Base-by-base conservation (phyloP, 192 early-diverging fungal genomes). In the Pilobolus umbonatus region DNA sequence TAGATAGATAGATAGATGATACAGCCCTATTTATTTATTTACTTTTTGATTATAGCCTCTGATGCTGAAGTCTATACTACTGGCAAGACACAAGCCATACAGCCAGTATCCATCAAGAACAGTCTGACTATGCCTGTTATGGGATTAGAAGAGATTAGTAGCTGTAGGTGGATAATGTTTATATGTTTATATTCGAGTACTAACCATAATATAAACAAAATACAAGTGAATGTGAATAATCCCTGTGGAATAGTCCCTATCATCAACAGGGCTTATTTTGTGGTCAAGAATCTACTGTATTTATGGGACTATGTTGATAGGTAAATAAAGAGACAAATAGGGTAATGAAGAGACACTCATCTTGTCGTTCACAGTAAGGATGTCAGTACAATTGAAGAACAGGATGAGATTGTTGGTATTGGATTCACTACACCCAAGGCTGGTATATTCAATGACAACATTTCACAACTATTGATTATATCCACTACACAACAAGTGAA, bases 161-260 rank as follows among this genome's bases (percentile, higher is more conserved):
- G 19, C 19, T 42, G 39, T 42, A 42, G 19, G 39, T 8, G 39
- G 19, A 42, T 17, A 42, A 17, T 5, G 19, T 12, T 17, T 12
- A 42, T 42, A 17, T 17, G n/a, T n/a, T n/a, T n/a, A n/a, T n/a
- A n/a, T n/a, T n/a, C n/a, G n/a, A n/a, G n/a, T n/a, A n/a, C n/a
- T n/a, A n/a, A n/a, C n/a, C n/a, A 7, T 17, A 42, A 40, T 15
- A 42, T 17, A 42, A 42, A 17, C 39, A 15, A 42, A 42, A 15
- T 17, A 42, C 5, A 15, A 42, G 39, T 1, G 39, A 57, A 80
- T 82, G 47, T 85, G n/a, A 59, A 59, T 2, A 65, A 84, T 59
- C 95, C 91, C 67, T 88, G 94, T 82, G 96, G 96, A 1, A 67
- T 98, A 19, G 92, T 93, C 31, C 89, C 94, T 11, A 90, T 94